Percentiles rank a stretch among this genome's conserved stretches.
phyloP scores from a whole-genome alignment of 1,284 basidiomycete genomes.

The Mycena sp. region DNA sequence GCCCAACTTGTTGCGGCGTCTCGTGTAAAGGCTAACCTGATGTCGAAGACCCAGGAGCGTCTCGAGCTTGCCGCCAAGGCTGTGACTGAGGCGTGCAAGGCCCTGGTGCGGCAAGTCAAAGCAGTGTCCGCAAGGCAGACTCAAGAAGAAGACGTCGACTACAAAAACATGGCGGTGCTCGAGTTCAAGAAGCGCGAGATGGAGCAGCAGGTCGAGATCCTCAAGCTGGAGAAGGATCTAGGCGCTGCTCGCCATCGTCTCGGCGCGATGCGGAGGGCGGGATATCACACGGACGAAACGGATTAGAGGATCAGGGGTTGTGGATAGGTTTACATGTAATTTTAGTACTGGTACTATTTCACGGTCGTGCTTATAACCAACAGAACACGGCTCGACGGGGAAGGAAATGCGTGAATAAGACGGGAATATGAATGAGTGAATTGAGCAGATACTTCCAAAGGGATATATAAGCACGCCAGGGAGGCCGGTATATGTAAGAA shows the following conservation, averaged over 20 bases:
- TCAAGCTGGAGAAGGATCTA: conserved; percentile 96
- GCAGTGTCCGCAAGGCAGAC: conserved; percentile 88
- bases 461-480: conserved; percentile 6
- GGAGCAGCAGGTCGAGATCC: conserved; percentile 99
- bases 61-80: conserved; percentile 97
- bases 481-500: conserved; percentile 22
- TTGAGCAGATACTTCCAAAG: neutral
- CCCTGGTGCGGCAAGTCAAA: conserved; percentile 97
- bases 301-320: conserved; percentile 51
- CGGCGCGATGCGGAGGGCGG: conserved; percentile 91
- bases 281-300: conserved; percentile 86
- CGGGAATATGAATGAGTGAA: neutral
- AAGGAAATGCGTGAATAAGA: neutral
- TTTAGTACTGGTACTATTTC: conserved; percentile 23
- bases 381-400: neutral
- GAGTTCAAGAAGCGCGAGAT: conserved; percentile 99
- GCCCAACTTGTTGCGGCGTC: conserved; percentile 99
- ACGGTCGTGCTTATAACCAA: neutral
- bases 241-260: conserved; percentile 87
- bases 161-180: conserved; percentile 90
- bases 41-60: conserved; percentile 98
- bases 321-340: conserved; percentile 31
- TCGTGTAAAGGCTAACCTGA: conserved; percentile 97
- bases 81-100: conserved; percentile 98
- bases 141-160: conserved; percentile 87